Conservation (phyloP, 2,329 filamentous ascomycete species). For the Cladosporium velox region DNA sequence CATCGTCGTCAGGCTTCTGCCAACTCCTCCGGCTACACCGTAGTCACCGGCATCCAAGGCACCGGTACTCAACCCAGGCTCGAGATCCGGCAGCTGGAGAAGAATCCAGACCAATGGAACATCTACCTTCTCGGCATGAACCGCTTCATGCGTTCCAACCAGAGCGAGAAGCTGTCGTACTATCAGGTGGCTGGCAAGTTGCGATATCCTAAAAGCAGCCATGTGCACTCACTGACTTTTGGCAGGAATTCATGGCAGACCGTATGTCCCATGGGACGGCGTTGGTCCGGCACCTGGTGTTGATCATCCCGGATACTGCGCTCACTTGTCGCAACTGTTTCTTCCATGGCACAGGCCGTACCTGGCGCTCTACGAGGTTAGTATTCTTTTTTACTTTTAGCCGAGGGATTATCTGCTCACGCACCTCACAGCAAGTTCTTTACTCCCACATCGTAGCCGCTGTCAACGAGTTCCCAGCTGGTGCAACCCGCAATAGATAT, state of each 20-base stretch:
- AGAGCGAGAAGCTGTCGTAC: conserved; percentile 68
- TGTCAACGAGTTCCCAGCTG: conserved; percentile 44
- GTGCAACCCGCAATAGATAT: conserved; percentile 41
- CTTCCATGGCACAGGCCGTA: conserved; percentile 84
- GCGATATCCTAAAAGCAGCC: not conserved
- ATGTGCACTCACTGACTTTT: not conserved
- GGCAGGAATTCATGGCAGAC: conserved; percentile 77
- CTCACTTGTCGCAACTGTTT: conserved; percentile 74
- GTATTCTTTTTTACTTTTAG: not conserved
- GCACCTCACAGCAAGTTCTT: conserved; percentile 43
- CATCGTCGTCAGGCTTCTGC: conserved; percentile 24
- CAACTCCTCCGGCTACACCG: conserved; percentile 23
- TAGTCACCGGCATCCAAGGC: conserved; percentile 36
- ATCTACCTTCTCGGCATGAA: conserved; percentile 74
- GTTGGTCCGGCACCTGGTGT: conserved; percentile 53
- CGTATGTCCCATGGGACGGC: conserved; percentile 61
- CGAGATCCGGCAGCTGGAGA: conserved; percentile 67
- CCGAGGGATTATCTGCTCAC: conserved; percentile 4
- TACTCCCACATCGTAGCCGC: conserved; percentile 44
- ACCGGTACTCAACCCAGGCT: conserved; percentile 50
- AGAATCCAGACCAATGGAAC: conserved; percentile 69
- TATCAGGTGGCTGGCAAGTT: conserved; percentile 74
- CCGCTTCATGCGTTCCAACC: conserved; percentile 68
- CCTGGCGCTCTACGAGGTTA: conserved; percentile 62
- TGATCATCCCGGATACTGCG: conserved; percentile 69